Base-by-base conservation (phyloP, 495 filamentous ascomycete species). In the Coniosporium apollinis region DNA sequence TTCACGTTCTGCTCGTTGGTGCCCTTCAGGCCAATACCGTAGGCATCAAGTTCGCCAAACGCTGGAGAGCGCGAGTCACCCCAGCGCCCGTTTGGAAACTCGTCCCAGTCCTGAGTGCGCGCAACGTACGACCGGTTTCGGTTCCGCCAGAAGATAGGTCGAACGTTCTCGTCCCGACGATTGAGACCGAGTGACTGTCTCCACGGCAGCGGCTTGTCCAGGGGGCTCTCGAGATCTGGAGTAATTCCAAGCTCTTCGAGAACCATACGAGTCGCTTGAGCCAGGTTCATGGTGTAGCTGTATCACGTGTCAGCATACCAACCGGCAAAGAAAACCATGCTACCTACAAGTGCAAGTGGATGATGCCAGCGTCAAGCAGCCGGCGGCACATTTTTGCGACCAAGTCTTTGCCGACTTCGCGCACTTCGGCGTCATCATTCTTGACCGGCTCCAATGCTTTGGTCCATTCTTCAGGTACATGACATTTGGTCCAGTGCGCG, bases 51-150 rank as follows among this genome's bases (percentile, higher is more conserved):
- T 58, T 94, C 84, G 49, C 91, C 91, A 44, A 94, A 99, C 15
- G 91, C 91, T 39, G 91, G 91, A 19, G 91, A 96, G 35, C 91
- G 71, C 22, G 86, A 83, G 57, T 99, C 91, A 55, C 91, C 92
- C 91, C 91, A 99, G 55, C 91, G 80, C 22, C 91, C 91, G 62
- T 99, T 99, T 29, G 91, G 91, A 48, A 93, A 99, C 51, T 99
- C 91, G 46, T 99, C 91, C 91, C 91, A 99, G 44, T 94, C 86
- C 51, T 94, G 84, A 3, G 91, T 99, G 34, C 91, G 82, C 22
- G 76, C 74, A 19, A 99, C 74, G 48, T 99, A 99, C 2, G 85
- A 92, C 36, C 84, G 80, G 50, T 94, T 87, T 17, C 91, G 76
- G 60, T 96, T 93, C 40, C 86, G 76, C 91, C 91, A 99, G 69